Conservation (phyloP, 148 eudicot species). For the Chenopodium formosanum region DNA sequence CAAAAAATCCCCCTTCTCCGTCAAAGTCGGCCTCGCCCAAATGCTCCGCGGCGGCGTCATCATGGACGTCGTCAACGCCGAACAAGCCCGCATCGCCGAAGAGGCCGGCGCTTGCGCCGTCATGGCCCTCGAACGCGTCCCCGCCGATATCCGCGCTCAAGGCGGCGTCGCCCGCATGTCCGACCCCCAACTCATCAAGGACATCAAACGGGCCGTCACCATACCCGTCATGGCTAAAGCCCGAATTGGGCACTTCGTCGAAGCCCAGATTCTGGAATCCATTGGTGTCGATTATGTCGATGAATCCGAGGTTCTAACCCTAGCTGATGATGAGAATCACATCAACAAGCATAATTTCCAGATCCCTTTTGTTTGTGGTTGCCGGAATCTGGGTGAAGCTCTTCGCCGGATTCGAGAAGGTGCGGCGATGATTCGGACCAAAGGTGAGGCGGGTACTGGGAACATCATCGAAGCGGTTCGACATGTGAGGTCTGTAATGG, state of each 20-base stretch:
- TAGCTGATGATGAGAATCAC: constrained; percentile 79
- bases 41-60: constrained; percentile 97
- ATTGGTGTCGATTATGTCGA: constrained; percentile 87
- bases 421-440: constrained; percentile 93
- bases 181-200: constrained; percentile 89
- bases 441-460: constrained; percentile 95
- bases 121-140: constrained; percentile 95
- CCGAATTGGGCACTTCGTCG: constrained; percentile 89
- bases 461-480: constrained; percentile 72
- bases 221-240: constrained; percentile 97
- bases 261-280: constrained; percentile 84
- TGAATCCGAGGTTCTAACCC: constrained; percentile 79
- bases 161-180: constrained; percentile 97
- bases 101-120: constrained; percentile 98
- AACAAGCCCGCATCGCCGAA: constrained; percentile 85
- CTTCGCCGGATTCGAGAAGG: constrained; percentile 80
- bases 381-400: constrained; percentile 87
- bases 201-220: constrained; percentile 80
- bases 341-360: constrained; percentile 90
- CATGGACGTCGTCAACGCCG: constrained; percentile 93
- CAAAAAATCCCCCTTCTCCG: constrained; percentile 79
- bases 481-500: constrained; percentile 80
- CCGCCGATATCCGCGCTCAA: constrained; percentile 91
- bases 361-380: constrained; percentile 89
- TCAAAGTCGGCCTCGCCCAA: constrained; percentile 92